Base-by-base conservation (phyloP, 306 rosid species). In the Inga laurina region DNA sequence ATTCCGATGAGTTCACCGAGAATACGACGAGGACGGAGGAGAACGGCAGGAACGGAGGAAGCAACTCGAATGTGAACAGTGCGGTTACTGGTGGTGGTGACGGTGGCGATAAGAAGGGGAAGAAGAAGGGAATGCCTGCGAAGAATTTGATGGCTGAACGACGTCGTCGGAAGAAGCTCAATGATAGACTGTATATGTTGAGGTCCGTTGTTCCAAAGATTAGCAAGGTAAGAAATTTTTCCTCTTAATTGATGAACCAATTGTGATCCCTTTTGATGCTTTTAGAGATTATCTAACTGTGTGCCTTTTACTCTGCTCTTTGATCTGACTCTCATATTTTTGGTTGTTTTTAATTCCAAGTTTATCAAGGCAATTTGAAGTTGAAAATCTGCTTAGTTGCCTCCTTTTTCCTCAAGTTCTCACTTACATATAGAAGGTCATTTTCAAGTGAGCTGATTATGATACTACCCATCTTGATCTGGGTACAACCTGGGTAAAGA, bases 81-180 rank as follows among this genome's bases (percentile, higher is more conserved):
- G 86, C 85, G 2, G 82, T 85, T 2, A 88, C 91, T 4, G 24
- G 10, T 56, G 52, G 52, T 35, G 89, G 70, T 30, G 41, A 64
- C 32, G 70, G 41, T 13, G 70, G 70, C 1, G 71, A 65, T 65
- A 65, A 85, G 35, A 96, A 91, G 84, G 99, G 97, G 80, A 94
- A 96, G 95, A 96, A 92, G 88, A 94, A 92, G 77, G 97, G 98
- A 65, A 76, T 92, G 85, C 99, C 99, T 30, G 99, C 99, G 5
- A 96, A 96, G 90, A 96, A 94, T 85, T 88, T 96, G 86, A 96
- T 96, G 99, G 99, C 99, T 0, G 99, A 96, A 81, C 89, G 99
- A 69, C 97, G 98, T 46, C 94, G 99, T 10, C 76, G 99, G 87
- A 94, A 96, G 97, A 96, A 96, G 88, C 98, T 96, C 76, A 96